Base-by-base conservation (phyloP, 164 flowering plant genomes). In the Amborella trichopoda region DNA sequence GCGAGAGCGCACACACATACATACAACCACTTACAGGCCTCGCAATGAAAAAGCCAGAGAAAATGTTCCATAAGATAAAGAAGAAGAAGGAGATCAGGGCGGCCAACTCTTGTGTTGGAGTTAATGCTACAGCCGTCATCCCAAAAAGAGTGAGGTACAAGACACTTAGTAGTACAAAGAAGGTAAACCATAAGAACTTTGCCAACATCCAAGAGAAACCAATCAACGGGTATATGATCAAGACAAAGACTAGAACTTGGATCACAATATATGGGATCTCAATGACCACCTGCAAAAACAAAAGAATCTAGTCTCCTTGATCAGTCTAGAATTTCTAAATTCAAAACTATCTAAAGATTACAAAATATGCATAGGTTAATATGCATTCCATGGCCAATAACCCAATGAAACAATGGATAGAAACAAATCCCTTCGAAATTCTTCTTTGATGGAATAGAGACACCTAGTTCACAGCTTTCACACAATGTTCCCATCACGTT, bases 31-130 rank as follows among this genome's bases (percentile, higher is more conserved):
- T 23, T 40, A 59, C 63, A 1, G 52, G 51, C 30, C 5, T 36
- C 6, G 57, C 57, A 19, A 59, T 23, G 13, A 52, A 18, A 26
- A 52, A 59, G 9, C 63, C 57, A 9, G 62, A 58, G 37, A 58
- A 46, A 22, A 58, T 40, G 30, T 59, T 52, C 47, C 56, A 52
- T 19, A 59, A 19, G 16, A 30, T 18, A 40, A 44, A 59, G 37
- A 58, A 51, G 23, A 38, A 45, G 4, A 50, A 25, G 10, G 55
- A 51, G 22, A 56, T 16, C 5, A 49, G 24, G 2, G 54, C 49
- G 3, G 54, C 43, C 1, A 56, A 6, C 9, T 44, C 37, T 3
- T 23, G 54, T 23, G 6, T 34, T 2, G 55, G 55, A 3, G 49
- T 56, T 8, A 49, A 16, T 13, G 40, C 44, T 6, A 49, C 52